Percentiles rank a stretch among this genome's conserved stretches.
Evolutionary conservation across 2,329 filamentous ascomycete species (phyloP).

Genomic region (Tolypocladium amazonense): DNA sequence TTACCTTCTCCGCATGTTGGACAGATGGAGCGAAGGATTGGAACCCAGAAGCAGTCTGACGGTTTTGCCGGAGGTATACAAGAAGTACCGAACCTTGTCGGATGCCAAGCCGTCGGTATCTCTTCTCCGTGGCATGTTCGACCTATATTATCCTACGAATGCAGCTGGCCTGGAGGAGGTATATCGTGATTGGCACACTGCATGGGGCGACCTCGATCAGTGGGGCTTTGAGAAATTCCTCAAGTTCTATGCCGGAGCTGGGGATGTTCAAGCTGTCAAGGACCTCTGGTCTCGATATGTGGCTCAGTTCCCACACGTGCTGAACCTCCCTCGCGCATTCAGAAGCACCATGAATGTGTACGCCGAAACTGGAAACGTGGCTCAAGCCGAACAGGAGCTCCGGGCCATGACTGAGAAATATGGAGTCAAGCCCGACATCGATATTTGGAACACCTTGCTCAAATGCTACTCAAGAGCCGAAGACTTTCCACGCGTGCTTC

Average conservation of each 20-base stretch:
- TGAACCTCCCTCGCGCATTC: constrained; percentile 27
- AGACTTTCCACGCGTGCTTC: constrained; percentile 56
- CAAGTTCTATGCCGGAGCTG: constrained; percentile 34
- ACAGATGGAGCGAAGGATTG: constrained; percentile 15
- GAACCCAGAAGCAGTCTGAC: constrained; percentile 16
- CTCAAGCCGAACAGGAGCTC: constrained; percentile 50
- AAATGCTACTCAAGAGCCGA: constrained; percentile 56
- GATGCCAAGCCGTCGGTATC: constrained; percentile 22
- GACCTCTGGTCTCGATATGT: constrained; percentile 34
- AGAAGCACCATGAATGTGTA: constrained; percentile 60
- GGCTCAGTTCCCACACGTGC: constrained; percentile 20
- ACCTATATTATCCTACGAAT: constrained; percentile 26
- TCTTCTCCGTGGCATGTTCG: constrained; percentile 35
- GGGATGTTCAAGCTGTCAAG: constrained; percentile 34
- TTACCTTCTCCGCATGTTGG: constrained; percentile 27
- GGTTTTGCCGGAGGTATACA: constrained; percentile 32
- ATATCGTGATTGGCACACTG: constrained; percentile 36
- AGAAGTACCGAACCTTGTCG: constrained; percentile 31
- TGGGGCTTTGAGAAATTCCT: constrained; percentile 39
- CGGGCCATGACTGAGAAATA: constrained; percentile 47
- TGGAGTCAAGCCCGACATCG: constrained; percentile 41
- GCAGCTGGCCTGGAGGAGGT: constrained; percentile 32
- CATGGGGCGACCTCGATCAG: constrained; percentile 26
- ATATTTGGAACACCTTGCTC: constrained; percentile 69
- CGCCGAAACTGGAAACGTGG: constrained; percentile 55